Evolutionary conservation across 2,329 filamentous ascomycete genomes (phyloP), one percentile per base, ranked within the genome.

Genomic region (Fusarium camptoceras): DNA sequence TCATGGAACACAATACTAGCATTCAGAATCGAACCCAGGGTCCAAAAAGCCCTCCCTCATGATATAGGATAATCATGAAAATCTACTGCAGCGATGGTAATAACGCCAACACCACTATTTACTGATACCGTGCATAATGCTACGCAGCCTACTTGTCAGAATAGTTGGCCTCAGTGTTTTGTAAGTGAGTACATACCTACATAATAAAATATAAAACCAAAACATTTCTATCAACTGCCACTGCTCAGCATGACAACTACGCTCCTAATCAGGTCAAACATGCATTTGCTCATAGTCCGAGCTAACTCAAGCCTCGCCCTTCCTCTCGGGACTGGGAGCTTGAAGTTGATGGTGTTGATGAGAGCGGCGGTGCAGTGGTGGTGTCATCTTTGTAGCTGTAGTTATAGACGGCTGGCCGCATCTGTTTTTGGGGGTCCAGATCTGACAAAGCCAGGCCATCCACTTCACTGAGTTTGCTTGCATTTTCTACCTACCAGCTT

Each of bases 311-410:
- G 58, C 28, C 51, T 65, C 37, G 44, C 51, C 44, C 51, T 56
- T 49, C 37, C 22, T 37, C 48, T 49, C 48, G 60, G 51, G 54
- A 53, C 61, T 65, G 65, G 34, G 30, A 63, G 43, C 49, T 62
- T 56, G 48, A 48, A 55, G 56, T 46, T 50, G 14, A 27, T 37
- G 47, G 57, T 55, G 50, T 56, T 62, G 31, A 28, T 53, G 48
- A 49, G 25, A 49, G 42, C 34, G 43, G 34, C n/a, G 24, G 28
- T 41, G 49, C 54, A 42, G 51, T 59, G 49, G 72, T 75, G 72
- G 72, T 74, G 70, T 66, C 72, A 73, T 70, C 43, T 62, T 30
- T 73, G 66, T 68, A 68, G 58, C 31, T 34, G 31, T 34, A 34
- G 9, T 18, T 37, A 18, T 37, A 37, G 34, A 37, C 18, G 34